phyloP scores from a whole-genome alignment of 176 grass and related monocot species.

The Cenchrus purpureus region DNA sequence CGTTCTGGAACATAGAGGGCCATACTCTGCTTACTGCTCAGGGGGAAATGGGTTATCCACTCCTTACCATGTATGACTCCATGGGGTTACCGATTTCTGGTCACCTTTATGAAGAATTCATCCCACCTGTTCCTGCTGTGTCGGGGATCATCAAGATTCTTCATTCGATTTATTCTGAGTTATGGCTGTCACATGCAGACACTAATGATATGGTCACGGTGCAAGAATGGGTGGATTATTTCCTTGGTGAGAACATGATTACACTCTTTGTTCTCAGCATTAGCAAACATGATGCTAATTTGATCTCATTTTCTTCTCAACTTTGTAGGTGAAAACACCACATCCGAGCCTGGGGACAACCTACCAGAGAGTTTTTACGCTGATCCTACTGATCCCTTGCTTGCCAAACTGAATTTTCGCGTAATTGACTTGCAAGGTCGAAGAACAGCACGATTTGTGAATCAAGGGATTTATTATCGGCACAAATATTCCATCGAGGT shows the following conservation, averaged over 20 bases:
- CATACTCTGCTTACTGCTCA: background rate
- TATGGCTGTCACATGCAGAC: background rate
- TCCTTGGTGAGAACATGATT: background rate
- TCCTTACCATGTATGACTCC: background rate
- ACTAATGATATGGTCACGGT: background rate
- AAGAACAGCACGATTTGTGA: background rate
- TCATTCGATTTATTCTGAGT: background rate
- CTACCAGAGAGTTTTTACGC: background rate
- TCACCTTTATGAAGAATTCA: background rate
- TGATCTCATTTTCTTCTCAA: too few species aligned
- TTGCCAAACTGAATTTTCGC: background rate
- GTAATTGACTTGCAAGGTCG: background rate
- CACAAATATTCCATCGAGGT: background rate
- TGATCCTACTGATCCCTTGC: background rate
- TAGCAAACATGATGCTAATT: too few species aligned
- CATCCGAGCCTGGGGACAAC: too few species aligned
- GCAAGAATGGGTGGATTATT: background rate
- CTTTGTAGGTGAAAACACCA: background rate
- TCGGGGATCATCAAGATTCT: background rate
- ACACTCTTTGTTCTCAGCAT: background rate
- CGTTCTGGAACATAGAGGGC: background rate
- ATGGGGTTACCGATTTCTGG: slow-evolving; percentile 4
- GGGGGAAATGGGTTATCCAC: background rate
- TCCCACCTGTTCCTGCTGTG: background rate
- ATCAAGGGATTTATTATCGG: background rate